phyloP scores from a whole-genome alignment of 176 grass and related monocot species.

The Cenchrus fungigraminus region DNA sequence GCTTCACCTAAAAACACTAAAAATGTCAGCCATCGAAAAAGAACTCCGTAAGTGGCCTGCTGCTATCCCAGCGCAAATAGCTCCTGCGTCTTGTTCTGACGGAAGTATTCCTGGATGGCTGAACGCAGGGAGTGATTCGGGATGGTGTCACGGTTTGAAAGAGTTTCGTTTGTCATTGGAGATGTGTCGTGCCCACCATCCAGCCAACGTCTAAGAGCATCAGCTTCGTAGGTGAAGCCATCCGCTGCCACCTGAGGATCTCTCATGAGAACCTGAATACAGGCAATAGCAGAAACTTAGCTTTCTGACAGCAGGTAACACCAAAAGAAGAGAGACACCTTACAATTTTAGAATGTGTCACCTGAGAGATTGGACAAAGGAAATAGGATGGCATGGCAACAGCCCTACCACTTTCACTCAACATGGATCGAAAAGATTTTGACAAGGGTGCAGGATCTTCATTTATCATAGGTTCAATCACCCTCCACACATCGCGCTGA shows the following conservation, averaged over 20 bases:
- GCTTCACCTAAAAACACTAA: no score
- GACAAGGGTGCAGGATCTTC: constrained; percentile 9
- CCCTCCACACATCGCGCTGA: constrained; percentile 52
- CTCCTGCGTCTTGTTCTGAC: constrained; percentile 15
- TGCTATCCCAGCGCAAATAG: not conserved
- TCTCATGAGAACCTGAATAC: constrained; percentile 67
- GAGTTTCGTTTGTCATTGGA: constrained; percentile 48
- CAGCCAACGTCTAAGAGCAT: constrained; percentile 61
- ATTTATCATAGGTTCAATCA: constrained; percentile 55
- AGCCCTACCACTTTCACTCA: constrained; percentile 6
- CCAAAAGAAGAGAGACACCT: not conserved
- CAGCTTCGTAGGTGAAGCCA: constrained; percentile 68
- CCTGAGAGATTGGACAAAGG: constrained; percentile 63
- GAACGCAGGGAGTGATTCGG: constrained; percentile 57
- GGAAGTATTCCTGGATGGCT: constrained; percentile 63
- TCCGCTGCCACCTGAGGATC: constrained; percentile 64
- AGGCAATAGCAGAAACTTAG: not conserved
- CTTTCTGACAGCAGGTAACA: not conserved
- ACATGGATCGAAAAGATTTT: constrained; percentile 1
- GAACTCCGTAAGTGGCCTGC: not conserved
- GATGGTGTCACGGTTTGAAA: constrained; percentile 43
- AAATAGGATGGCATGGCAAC: constrained; percentile 52
- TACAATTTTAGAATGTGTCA: constrained; percentile 14
- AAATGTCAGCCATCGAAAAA: not conserved
- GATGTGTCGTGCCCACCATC: constrained; percentile 53